A percentile compares a stretch with the other conserved stretches of the same genome.
Evolutionary conservation across 768 basidiomycete genomes (phyloP).

Genomic region (Phanerodontia chrysosporium): DNA sequence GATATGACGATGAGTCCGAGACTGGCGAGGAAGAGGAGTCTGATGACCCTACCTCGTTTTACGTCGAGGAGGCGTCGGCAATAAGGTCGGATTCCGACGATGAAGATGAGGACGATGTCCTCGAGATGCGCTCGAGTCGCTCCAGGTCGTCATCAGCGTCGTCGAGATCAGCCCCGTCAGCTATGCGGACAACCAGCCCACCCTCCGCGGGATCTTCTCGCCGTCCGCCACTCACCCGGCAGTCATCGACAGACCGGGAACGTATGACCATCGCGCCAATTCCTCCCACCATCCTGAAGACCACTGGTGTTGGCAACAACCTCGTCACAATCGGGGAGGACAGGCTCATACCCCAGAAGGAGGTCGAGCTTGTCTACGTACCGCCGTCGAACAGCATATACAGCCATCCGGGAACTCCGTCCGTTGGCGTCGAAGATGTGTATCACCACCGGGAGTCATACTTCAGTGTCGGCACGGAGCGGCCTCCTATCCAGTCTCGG

Average conservation of each 20-base stretch:
- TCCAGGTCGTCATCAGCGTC: conserved; percentile 33
- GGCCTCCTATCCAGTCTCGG: conserved; percentile 13
- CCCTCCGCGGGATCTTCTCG: conserved; percentile 1
- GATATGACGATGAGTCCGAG: conserved; percentile 71
- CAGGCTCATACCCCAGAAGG: conserved; percentile 15
- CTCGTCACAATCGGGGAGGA: conserved; percentile 24
- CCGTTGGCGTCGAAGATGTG: conserved; percentile 26
- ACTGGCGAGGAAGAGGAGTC: conserved; percentile 48
- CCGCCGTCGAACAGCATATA: conserved; percentile 39
- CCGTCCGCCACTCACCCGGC: conserved; percentile 28
- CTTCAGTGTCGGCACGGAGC: conserved; percentile 30
- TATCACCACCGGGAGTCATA: conserved; percentile 32
- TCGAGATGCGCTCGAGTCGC: conserved; percentile 56
- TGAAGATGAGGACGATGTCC: conserved; percentile 50
- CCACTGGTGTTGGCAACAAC: conserved; percentile 47
- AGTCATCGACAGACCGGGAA: conserved; percentile 39
- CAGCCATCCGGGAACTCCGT: conserved; percentile 20
- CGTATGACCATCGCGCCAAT: conserved; percentile 70
- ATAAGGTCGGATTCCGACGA: conserved; percentile 32
- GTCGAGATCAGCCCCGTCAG: conserved; percentile 30
- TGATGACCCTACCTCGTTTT: conserved; percentile 30
- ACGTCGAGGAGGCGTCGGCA: conserved; percentile 13
- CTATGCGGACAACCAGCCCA: conserved; percentile 14
- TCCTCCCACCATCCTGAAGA: conserved; percentile 84
- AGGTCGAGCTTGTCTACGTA: conserved; percentile 70